Percentiles rank a stretch among this genome's conserved stretches.
phyloP scores from a whole-genome alignment of 345 rosid genomes.

The Balakata baccata region DNA sequence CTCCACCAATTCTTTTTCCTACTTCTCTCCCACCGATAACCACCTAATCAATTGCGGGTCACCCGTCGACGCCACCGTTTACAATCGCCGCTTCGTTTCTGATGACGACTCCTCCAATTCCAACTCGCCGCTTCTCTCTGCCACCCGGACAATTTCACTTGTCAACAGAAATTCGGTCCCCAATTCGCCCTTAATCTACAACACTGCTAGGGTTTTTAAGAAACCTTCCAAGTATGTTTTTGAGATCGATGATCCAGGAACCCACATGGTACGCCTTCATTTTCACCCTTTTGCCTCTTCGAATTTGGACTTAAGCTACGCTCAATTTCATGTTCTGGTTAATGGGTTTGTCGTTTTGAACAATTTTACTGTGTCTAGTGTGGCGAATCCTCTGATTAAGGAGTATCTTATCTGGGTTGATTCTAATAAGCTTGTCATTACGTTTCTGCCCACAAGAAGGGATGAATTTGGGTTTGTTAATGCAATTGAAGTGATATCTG shows the following conservation, averaged over 20 bases:
- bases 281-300: slow-evolving; percentile 52
- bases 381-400: slow-evolving; percentile 39
- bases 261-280: slow-evolving; percentile 76
- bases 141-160: slow-evolving; percentile 37
- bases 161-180: slow-evolving; percentile 24
- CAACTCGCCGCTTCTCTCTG: slow-evolving; percentile 30
- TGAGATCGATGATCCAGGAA: slow-evolving; percentile 55
- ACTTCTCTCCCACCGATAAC: slow-evolving; percentile 51
- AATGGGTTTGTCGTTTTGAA: slow-evolving; percentile 61
- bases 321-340: slow-evolving; percentile 74
- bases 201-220: slow-evolving; percentile 59
- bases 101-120: slow-evolving; percentile 34
- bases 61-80: slow-evolving; percentile 46
- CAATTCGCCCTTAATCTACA: slow-evolving; percentile 47
- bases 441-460: slow-evolving; percentile 48
- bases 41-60: slow-evolving; percentile 74
- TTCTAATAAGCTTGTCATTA: slow-evolving; percentile 45
- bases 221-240: slow-evolving; percentile 61
- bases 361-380: slow-evolving; percentile 44
- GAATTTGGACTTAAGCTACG: slow-evolving; percentile 29
- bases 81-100: slow-evolving; percentile 59
- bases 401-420: slow-evolving; percentile 62
- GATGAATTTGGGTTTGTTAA: slow-evolving; percentile 65
- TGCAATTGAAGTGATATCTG: slow-evolving; percentile 85
- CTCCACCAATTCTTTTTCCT: slow-evolving; percentile 13